Evolutionary conservation across 176 grass and related monocot species (phyloP), one percentile per base, ranked within the genome.

Genomic region (Avena sativa): DNA sequence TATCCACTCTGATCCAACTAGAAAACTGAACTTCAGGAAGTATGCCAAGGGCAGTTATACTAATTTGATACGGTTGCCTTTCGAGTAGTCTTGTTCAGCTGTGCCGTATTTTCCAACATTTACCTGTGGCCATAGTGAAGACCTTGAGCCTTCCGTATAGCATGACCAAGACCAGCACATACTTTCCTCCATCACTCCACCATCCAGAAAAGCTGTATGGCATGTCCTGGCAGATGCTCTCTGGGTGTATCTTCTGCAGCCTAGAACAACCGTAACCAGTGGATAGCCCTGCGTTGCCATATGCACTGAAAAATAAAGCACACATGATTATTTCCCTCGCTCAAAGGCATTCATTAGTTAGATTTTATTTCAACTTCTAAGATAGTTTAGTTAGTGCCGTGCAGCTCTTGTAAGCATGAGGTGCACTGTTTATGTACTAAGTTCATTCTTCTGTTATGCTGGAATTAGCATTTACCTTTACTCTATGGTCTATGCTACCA

Each of bases 231-330:
- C 92, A 94, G 15, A 75, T 23, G 21, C 19, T 63, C 4, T 78
- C 85, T 2, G 70, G 69, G 19, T 81, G 84, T 23, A 92, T 52
- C 53, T 71, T 55, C 13, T 88, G 81, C 20, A 84, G 28, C 81
- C 90, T 91, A 14, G 90, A 88, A 83, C 92, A 97, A 53, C 90
- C 92, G 84, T 97, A 92, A 58, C 90, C 88, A 2, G 69, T 92
- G 20, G 94, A 87, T 55, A 89, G 71, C 4, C 87, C 90, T 10
- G 75, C 86, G 2, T 87, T 88, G 12, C 92, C 92, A n/a, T 97
- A 89, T 44, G 89, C 91, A 72, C 94, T 92, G 94, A 63, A 86
- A 67, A 52, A 47, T 38, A 52, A 83, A 48, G 49, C 36, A 43
- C 21, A 81, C 15, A 53, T 52, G 51, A 81, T 74, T 63, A 44